Conservation (phyloP, 208 protist genomes). For the Leishmania turanica region DNA sequence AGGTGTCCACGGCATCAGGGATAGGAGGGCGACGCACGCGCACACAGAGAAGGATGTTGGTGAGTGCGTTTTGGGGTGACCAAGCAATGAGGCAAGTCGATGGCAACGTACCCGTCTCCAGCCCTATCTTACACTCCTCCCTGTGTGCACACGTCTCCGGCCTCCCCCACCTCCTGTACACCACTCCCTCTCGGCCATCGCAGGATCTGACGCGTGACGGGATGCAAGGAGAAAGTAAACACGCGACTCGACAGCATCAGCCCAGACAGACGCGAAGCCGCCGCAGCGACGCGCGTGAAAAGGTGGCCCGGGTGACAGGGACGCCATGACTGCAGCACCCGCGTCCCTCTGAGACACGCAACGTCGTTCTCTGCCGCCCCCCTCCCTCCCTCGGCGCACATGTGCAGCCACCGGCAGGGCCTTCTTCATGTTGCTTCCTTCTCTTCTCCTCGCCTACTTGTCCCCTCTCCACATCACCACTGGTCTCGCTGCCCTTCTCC, state of each 20-base stretch:
- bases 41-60: neutral
- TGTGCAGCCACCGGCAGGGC: neutral
- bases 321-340: neutral
- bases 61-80: neutral
- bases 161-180: neutral
- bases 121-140: neutral
- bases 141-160: neutral
- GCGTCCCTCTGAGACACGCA: neutral
- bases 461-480: neutral
- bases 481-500: neutral
- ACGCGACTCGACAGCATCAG: neutral
- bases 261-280: neutral
- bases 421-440: neutral
- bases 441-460: neutral
- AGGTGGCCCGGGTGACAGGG: neutral
- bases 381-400: neutral
- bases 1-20: too few relatives aligned
- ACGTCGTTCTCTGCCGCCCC: neutral
- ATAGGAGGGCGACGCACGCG: neutral
- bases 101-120: neutral
- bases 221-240: neutral
- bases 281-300: neutral
- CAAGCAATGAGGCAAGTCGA: neutral
- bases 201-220: neutral
- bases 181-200: neutral